Conservation (phyloP, 139 green algal genomes). For the Astrephomene gubernaculifera region DNA sequence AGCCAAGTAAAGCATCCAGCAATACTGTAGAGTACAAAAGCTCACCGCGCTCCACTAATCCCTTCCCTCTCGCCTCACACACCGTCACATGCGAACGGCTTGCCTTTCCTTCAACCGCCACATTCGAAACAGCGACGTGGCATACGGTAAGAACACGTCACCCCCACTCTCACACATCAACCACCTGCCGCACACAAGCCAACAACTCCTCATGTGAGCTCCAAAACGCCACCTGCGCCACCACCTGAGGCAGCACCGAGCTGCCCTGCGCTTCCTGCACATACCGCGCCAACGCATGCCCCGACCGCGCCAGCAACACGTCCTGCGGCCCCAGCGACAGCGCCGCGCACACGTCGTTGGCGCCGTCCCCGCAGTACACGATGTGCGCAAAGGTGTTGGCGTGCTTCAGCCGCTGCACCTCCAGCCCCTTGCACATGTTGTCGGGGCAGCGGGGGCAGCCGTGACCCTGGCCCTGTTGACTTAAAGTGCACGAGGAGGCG, state of each 20-base stretch:
- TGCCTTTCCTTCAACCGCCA: background rate
- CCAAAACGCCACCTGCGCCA: conserved; percentile 63
- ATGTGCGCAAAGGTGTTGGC: conserved; percentile 56
- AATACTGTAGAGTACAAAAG: too few species aligned
- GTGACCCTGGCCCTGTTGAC: conserved; percentile 59
- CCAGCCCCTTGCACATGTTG: conserved; percentile 87
- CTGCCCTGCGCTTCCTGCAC: conserved; percentile 10
- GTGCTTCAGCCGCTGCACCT: conserved; percentile 63
- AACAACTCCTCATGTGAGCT: conserved; percentile 67
- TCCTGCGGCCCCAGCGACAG: conserved; percentile 74
- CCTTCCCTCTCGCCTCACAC: too few species aligned
- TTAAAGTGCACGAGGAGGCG: too few species aligned
- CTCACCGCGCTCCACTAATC: too few species aligned
- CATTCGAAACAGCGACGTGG: too few species aligned
- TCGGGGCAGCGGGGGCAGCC: conserved; percentile 79
- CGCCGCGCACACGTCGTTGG: conserved; percentile 86
- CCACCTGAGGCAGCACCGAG: conserved; percentile 30
- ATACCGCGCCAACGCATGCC: conserved; percentile 54
- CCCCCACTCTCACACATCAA: conserved; percentile 39
- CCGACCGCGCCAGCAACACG: conserved; percentile 72
- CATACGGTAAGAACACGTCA: too few species aligned
- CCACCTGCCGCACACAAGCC: conserved; percentile 20
- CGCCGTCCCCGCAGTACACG: conserved; percentile 83
- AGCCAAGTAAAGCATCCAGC: too few species aligned
- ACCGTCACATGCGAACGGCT: background rate